A percentile compares a stretch with the other conserved stretches of the same genome.
These are phyloP conservation scores for Colletotrichum godetiae DNA, from an alignment of 2,329 filamentous ascomycete species.

Conservation along the genomic window DNA sequence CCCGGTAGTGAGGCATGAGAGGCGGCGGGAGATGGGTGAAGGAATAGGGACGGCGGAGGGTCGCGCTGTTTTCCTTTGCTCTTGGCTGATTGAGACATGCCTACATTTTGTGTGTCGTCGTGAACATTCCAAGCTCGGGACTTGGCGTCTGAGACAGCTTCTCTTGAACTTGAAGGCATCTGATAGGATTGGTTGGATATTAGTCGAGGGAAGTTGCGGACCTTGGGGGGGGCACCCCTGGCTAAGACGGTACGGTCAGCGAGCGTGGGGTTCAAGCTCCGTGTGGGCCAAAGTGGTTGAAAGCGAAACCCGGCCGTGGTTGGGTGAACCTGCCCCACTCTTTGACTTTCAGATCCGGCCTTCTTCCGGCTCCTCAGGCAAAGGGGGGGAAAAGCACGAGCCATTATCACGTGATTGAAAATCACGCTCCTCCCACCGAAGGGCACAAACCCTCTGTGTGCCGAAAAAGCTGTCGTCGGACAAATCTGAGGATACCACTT, in stretches of 20 bases:
- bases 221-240: conserved; percentile 20
- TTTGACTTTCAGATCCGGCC: not conserved
- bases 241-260: not conserved
- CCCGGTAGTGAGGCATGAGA: conserved; percentile 73
- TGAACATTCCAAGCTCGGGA: conserved; percentile 30
- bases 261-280: conserved; percentile 10
- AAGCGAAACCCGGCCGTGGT: not conserved
- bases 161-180: conserved; percentile 31
- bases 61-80: conserved; percentile 62
- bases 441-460: not conserved
- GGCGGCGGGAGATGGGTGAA: conserved; percentile 83
- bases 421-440: not conserved
- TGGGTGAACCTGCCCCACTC: not conserved
- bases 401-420: conserved; percentile 20
- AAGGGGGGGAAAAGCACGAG: not conserved
- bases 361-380: not conserved
- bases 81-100: conserved; percentile 55
- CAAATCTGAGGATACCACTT: not conserved
- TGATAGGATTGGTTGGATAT: conserved; percentile 22
- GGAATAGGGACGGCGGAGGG: conserved; percentile 80
- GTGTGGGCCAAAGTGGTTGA: not conserved
- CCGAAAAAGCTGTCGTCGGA: not conserved
- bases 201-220: conserved; percentile 3
- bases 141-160: conserved; percentile 31
- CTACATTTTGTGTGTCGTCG: conserved; percentile 40